Base-by-base conservation (phyloP, 208 protist genomes). In the Crithidia fasciculata region DNA sequence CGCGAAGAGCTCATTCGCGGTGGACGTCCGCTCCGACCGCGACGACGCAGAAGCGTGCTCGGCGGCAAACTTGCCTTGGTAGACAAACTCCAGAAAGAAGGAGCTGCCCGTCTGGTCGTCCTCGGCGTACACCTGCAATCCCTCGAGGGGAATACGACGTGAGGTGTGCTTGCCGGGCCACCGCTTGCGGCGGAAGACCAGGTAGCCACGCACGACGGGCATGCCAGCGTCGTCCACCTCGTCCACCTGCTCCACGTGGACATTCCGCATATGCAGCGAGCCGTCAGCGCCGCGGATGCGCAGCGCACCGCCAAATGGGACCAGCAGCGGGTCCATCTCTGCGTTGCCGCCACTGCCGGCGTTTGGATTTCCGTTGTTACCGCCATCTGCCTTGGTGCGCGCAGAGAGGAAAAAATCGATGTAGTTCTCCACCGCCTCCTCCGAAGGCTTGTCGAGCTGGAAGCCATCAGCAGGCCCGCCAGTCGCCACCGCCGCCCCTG, bases 391-490 rank as follows among this genome's bases (percentile, higher is more conserved):
- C 5, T 68, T 72, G 15, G 71, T 74, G 40, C 54, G 50, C 41
- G 45, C 74, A 2, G 80, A 83, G 44, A 92, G 82, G 67, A 88
- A 88, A 55, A 92, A 92, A 68, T 90, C 78, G 45, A 92, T 78
- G 69, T 88, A 82, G n/a, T 61, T 53, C 58, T 78, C 71, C 1
- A 85, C 59, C 49, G 58, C 80, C 15, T 81, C 80, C n/a, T 71
- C 60, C 13, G 80, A 70, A 2, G 72, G 76, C 19, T 63, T 71
- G 45, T 66, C 69, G 15, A 76, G 40, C 19, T 45, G 43, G 36
- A 53, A 52, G 15, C 7, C 50, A 3, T 71, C 64, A 5, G 19
- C 8, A 10, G 50, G 18, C 3, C 8, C 37, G 15, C n/a, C 44
- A 37, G 41, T 50, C 5, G 16, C 43, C 18, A 36, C 15, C 4